Evolutionary conservation across 2,329 filamentous ascomycete species (phyloP), one percentile per base, ranked within the genome.

Genomic region (Beauveria varroae): DNA sequence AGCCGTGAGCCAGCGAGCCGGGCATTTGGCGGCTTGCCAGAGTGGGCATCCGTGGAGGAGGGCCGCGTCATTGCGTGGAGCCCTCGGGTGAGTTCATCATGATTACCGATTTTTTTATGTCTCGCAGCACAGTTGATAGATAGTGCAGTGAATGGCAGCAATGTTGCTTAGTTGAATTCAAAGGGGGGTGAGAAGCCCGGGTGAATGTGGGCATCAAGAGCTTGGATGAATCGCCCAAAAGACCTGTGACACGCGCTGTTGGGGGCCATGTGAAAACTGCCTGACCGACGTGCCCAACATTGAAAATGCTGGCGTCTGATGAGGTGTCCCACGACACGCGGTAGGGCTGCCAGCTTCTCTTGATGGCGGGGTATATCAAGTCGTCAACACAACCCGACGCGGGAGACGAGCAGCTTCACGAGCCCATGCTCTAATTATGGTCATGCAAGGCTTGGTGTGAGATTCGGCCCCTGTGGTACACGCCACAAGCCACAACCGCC

Each of bases 401-500:
- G 28, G 54, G 22, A 40, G 24, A 49, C 18, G 28, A 49, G 55
- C 30, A 37, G 4, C 8, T 34, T 34, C 10, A 34, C 30, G 10
- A 37, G 34, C 34, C 34, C 34, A 8, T 22, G 52, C 44, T 26
- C 44, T 49, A 57, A 57, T 43, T 41, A 49, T 41, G 46, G 56
- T 44, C 10, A 26, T 30, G 34, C 14, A 24, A 34, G 41, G 53
- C 55, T 50, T 49, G 55, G 7, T 20, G 8, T n/a, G n/a, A 30
- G 37, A 26, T 44, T 56, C 18, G 22, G 50, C 52, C 37, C 37
- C 40, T 50, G 56, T 22, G 20, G 24, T 43, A 51, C 56, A 37
- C 56, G 56, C 56, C 56, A 58, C 46, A 58, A 58, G 56, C 56
- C 56, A 58, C 46, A 58, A 58, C 56, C 56, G 56, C 56, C 34